Evolutionary conservation across 1,139 yeast genomes (phyloP).

Genomic region (Zygotorulaspora mrakii): DNA sequence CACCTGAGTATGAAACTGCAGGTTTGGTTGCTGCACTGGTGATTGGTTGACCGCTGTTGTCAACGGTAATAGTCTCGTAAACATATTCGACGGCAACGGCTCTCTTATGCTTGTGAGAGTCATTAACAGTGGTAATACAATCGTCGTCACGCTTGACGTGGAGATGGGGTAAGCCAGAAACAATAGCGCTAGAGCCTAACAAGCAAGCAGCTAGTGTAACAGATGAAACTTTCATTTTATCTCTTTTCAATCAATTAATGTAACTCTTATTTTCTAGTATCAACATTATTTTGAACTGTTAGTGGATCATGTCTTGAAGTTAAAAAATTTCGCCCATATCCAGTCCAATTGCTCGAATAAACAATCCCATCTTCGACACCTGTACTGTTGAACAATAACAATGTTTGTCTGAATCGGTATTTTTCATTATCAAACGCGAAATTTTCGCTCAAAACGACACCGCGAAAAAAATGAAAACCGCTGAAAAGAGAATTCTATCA

Average conservation of each 20-base stretch:
- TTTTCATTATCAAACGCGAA: conserved; percentile 1
- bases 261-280: no score
- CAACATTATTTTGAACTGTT: neutral
- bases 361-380: neutral
- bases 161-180: conserved; percentile 29
- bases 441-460: neutral
- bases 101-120: conserved; percentile 62
- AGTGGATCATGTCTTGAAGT: neutral
- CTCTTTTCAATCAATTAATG: no score
- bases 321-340: neutral
- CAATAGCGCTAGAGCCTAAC: conserved; percentile 22
- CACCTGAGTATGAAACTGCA: conserved; percentile 37
- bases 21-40: conserved; percentile 30
- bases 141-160: conserved; percentile 30
- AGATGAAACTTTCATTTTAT: conserved; percentile 41
- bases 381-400: no score
- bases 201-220: conserved; percentile 32
- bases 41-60: conserved; percentile 49
- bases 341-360: neutral
- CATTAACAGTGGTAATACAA: conserved; percentile 30
- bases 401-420: neutral
- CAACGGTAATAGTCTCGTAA: conserved; percentile 71
- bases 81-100: conserved; percentile 79
- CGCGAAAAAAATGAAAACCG: conserved; percentile 1
- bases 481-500: conserved; percentile 1